These are phyloP conservation scores for Xerocomus minutiporus DNA, from an alignment of 1,284 basidiomycete species.

Conservation along the genomic window DNA sequence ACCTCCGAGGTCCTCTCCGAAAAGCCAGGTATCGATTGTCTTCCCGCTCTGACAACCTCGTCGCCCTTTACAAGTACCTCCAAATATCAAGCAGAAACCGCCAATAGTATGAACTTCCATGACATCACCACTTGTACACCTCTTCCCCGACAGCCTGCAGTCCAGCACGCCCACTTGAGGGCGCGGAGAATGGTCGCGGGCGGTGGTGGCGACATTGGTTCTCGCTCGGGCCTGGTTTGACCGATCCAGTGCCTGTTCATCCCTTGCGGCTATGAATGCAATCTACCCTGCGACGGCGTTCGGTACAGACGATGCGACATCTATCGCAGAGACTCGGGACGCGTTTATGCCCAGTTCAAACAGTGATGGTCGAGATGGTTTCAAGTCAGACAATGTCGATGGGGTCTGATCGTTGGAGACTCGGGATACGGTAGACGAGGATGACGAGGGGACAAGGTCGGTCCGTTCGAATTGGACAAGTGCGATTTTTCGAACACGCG, in stretches of 20 bases:
- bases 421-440: no score
- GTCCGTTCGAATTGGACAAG: background rate
- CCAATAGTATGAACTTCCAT: background rate
- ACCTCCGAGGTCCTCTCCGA: no score
- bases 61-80: background rate
- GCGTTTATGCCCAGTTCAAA: no score
- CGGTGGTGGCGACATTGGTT: constrained; percentile 7
- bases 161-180: constrained; percentile 18
- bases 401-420: no score
- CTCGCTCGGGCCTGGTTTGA: background rate
- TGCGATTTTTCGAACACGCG: background rate
- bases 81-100: background rate
- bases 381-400: no score
- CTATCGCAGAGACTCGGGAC: background rate
- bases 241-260: background rate
- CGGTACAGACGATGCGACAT: constrained; percentile 3
- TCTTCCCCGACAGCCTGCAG: background rate
- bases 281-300: background rate
- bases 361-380: no score
- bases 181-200: constrained; percentile 2
- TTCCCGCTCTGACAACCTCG: background rate
- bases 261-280: background rate
- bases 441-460: no score
- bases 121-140: background rate
- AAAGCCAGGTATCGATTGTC: no score